These are phyloP conservation scores for Colletotrichum euphorbiae DNA, from an alignment of 2,329 filamentous ascomycete species.

Conservation along the genomic window DNA sequence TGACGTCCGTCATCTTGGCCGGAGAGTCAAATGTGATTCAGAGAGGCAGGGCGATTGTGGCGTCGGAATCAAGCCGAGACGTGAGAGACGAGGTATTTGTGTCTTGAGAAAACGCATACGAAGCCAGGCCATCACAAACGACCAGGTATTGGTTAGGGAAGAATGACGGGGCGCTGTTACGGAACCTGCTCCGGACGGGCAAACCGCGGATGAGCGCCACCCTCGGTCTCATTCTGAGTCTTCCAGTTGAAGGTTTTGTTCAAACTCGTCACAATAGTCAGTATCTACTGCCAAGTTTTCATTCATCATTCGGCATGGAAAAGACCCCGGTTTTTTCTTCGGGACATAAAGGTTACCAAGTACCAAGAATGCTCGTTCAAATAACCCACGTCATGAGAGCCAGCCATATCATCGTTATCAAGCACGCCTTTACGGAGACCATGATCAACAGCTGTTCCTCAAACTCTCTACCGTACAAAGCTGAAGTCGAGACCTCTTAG, in stretches of 20 bases:
- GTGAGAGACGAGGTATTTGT: background rate
- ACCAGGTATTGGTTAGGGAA: no score
- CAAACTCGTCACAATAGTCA: no score
- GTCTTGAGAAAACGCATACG: background rate
- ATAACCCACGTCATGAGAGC: no score
- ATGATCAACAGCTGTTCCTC: background rate
- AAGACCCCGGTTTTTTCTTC: no score
- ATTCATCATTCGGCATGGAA: no score
- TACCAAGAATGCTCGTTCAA: no score
- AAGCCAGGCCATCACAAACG: no score
- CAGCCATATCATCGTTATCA: background rate
- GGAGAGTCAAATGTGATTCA: background rate
- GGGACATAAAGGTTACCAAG: no score
- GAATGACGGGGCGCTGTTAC: background rate
- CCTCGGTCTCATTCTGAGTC: background rate
- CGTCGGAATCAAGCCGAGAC: conserved; percentile 14
- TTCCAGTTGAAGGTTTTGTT: no score
- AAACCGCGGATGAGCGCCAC: background rate
- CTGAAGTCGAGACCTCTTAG: conserved; percentile 11
- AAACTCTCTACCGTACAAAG: background rate
- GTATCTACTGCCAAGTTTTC: no score
- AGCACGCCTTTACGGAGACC: background rate
- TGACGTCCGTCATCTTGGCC: conserved; percentile 10
- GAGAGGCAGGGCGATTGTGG: background rate
- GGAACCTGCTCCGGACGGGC: conserved; percentile 1